Evolutionary conservation across 2,329 filamentous ascomycete genomes (phyloP), one percentile per base, ranked within the genome.

Genomic region (Pseudocercospora pini-densiflorae): DNA sequence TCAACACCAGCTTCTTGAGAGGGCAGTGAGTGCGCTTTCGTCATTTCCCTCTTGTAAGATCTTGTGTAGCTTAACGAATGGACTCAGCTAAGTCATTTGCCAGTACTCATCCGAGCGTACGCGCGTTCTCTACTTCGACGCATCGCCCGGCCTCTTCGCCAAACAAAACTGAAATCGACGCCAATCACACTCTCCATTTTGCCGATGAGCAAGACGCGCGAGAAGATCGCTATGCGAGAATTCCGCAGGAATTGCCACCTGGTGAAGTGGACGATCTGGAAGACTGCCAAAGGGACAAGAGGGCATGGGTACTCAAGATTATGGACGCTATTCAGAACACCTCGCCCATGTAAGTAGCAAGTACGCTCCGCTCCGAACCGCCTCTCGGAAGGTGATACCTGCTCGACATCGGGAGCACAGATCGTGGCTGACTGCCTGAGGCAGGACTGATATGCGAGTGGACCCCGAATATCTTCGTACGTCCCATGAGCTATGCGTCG

Each of bases 11-110:
- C 29, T 63, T 57, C 21, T 21, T 45, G 36, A 49, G 61, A 33
- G 54, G 54, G 5, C 24, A 55, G 49, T 66, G 40, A 66, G 62
- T 27, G 47, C 16, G 40, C 40, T 43, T 43, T 43, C 2, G 14
- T 43, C 40, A n/a, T 43, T 2, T 19, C 16, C 40, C 6, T 16
- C 16, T n/a, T 19, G 36, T 40, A n/a, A 43, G 40, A 43, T 43
- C 16, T 19, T 19, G 40, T 43, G 2, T 43, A 43, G 40, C 5
- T n/a, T n/a, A 6, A 19, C 16, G 40, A 43, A 9, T 19, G 40
- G 40, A 43, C 40, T 43, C 40, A 10, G 40, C 40, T 43, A 43
- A 43, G 40, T 43, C 40, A n/a, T 43, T 19, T 8, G 40, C 40
- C 40, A 43, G 40, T 19, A 19, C 12, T 6, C 16, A 43, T 43